Base-by-base conservation (phyloP, 805 yeast species). In the Yamadazyma takamatsuzukensis region DNA sequence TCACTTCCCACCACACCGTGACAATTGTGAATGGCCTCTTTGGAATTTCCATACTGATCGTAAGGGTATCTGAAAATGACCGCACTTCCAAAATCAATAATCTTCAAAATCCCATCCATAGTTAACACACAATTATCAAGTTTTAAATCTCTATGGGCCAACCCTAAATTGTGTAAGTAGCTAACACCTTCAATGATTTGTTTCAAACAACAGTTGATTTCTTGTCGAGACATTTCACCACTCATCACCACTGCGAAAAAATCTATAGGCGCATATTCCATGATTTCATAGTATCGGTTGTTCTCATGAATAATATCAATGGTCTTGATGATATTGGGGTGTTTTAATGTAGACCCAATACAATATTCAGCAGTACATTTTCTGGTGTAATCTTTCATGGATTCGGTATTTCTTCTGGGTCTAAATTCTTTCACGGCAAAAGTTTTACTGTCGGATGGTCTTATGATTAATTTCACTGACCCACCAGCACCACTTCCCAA, bases 401-500 rank as follows among this genome's bases (percentile, higher is more conserved):
- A 66, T 58, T 89, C 97, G 34, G 75, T 75, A 25, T 74, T 70
- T 43, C 81, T 79, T 51, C 81, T 78, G 12, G 85, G 75, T 43
- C 96, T 73, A 54, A 88, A 89, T 58, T 89, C 96, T 56, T 89
- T 89, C 15, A 89, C 96, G 0, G 97, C 97, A 67, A 86, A 88
- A 2, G 84, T 74, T 47, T 78, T 73, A 18, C 67, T 62, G 59
- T 88, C 96, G 2, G 73, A 58, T 4, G 74, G 59, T 45, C 95
- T 63, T 32, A 70, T 79, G 28, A 86, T 81, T 30, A 88, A 66
- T 48, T 79, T 78, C 21, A 89, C 97, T 11, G 82, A 74, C 4
- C 97, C 97, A 30, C 97, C 97, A 2, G 96, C 96, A 33, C 97
- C 97, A 14, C 93, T 93, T 34, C 96, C 97, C 29, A 89, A 68